Evolutionary conservation across 176 grass and related monocot genomes (phyloP), one percentile per base, ranked within the genome.

Genomic region (Aegilops bicornis): DNA sequence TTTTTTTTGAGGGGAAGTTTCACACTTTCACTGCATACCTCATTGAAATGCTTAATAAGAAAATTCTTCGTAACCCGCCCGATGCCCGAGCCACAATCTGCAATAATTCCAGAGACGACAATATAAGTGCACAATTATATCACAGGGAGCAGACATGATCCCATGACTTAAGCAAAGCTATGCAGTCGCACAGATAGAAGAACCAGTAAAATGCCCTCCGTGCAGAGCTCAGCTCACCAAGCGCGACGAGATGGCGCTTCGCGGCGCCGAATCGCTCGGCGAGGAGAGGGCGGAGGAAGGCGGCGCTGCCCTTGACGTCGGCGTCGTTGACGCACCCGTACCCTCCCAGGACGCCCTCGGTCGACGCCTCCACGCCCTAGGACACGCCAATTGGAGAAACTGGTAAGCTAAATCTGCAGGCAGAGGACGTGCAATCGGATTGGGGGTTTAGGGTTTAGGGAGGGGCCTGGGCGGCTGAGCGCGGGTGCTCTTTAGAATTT

Each of bases 51-150:
- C 76, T 68, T 90, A 1, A 99, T 83, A 76, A 99, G 94, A 82
- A 99, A 76, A 89, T 99, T 94, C 89, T 99, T 99, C 2, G 97
- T 96, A 78, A 99, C 94, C 24, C 97, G 80, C 1, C 97, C 97
- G 9, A 99, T 96, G 79, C 97, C 97, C 3, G 97, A 96, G 61
- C 97, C 97, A 90, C 97, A 99, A 73, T 99, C 97, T 99, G 88
- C 30, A 77, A 80, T 6, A 74, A n/a, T 79, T 24, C 62, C 43
- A 67, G 73, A 79, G 48, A 73, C 3, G 15, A 22, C 39, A 69
- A 50, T 25, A 56, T 73, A 45, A 86, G 31, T 19, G 15, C 47
- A 13, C 47, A 10, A 63, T 10, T 32, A 73, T 1, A 73, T 35
- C 9, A 13, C 20, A 65, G 0, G 22, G 19, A 62, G 74, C 31